These are phyloP conservation scores for Strobilomyces dryophilus DNA, from an alignment of 768 basidiomycete species.

Conservation along the genomic window DNA sequence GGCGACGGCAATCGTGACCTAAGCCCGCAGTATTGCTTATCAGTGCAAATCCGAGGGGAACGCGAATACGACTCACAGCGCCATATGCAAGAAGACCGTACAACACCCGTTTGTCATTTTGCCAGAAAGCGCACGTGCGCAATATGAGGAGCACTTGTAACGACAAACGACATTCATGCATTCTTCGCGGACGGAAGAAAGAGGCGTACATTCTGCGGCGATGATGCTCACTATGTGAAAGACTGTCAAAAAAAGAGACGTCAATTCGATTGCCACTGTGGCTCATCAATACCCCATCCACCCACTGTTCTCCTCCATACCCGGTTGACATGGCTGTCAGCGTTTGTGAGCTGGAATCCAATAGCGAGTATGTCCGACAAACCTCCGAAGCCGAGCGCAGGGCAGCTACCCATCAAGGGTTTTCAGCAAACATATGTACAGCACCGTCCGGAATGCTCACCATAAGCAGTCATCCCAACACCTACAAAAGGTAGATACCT, in stretches of 20 bases:
- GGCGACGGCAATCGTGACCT: neutral
- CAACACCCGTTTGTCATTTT: conserved; percentile 7
- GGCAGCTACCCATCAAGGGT: neutral
- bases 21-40: neutral
- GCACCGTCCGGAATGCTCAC: conserved; percentile 1
- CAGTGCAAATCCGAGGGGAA: neutral
- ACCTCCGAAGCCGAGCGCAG: conserved; percentile 7
- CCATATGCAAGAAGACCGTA: conserved; percentile 11
- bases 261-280: neutral
- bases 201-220: conserved; percentile 7
- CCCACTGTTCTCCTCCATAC: conserved; percentile 10
- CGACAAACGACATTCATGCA: neutral
- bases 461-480: conserved; percentile 7
- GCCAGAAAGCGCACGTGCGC: conserved; percentile 21
- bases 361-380: neutral
- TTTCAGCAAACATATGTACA: too few relatives aligned
- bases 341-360: neutral
- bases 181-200: neutral
- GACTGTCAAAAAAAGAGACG: neutral
- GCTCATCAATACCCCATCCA: neutral
- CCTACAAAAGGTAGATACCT: conserved; percentile 20
- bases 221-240: conserved; percentile 5
- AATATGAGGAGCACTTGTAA: conserved; percentile 13
- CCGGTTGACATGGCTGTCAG: conserved; percentile 1
- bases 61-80: conserved; percentile 1